Conservation (phyloP, 2,329 filamentous ascomycete genomes). For the Cordyceps cateniannulata region DNA sequence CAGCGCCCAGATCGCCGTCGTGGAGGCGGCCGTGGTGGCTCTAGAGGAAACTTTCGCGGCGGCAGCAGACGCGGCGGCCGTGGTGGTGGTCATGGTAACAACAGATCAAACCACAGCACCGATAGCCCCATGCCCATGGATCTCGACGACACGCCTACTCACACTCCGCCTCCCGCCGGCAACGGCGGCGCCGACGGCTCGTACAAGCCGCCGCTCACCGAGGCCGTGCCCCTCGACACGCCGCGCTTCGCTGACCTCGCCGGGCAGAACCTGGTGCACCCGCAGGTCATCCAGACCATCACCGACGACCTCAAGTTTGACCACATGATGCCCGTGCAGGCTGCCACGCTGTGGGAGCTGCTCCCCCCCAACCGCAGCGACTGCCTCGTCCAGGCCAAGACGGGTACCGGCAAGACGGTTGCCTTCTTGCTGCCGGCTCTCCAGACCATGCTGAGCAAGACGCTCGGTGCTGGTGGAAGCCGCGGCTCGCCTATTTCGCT, state of each 20-base stretch:
- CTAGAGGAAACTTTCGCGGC: background rate
- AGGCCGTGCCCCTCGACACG: conserved; percentile 35
- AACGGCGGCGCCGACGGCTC: background rate
- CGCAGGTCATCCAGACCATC: conserved; percentile 41
- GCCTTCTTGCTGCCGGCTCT: conserved; percentile 80
- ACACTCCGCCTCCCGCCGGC: background rate
- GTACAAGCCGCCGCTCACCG: conserved; percentile 23
- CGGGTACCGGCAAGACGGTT: conserved; percentile 80
- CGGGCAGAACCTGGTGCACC: conserved; percentile 36
- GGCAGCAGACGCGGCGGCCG: conserved; percentile 4
- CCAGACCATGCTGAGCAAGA: conserved; percentile 59
- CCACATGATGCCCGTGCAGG: conserved; percentile 50
- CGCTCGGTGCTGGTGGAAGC: conserved; percentile 20
- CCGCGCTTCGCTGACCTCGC: conserved; percentile 41
- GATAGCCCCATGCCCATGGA: conserved; percentile 7
- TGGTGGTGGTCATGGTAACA: background rate
- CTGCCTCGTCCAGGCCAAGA: conserved; percentile 74
- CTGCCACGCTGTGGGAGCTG: conserved; percentile 42
- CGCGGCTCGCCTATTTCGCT: conserved; percentile 42
- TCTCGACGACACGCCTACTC: background rate
- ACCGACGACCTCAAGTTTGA: conserved; percentile 42
- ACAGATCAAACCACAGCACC: background rate
- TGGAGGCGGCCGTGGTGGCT: background rate
- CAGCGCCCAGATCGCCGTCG: conserved; percentile 3
- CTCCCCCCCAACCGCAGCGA: conserved; percentile 39